Base-by-base conservation (phyloP, 352 stramenopile genomes). In the Globisporangium paroecandrum region DNA sequence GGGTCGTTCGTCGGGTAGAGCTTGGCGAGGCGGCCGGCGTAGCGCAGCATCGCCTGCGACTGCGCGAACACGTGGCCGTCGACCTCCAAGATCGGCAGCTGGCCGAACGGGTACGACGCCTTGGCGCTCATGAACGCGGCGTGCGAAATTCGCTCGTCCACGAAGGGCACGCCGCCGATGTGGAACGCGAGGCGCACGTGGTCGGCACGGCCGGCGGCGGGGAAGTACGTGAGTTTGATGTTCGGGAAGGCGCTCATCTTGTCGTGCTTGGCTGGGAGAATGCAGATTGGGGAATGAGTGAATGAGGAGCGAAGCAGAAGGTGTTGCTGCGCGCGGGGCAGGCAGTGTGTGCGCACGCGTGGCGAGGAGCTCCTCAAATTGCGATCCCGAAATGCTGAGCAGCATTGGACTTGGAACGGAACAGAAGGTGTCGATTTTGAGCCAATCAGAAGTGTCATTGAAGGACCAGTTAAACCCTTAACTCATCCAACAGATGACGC, bases 211-310 rank as follows among this genome's bases (percentile, higher is more conserved):
- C 70, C 78, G 4, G 54, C 43, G 46, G 64, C 36, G 32, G 70
- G 34, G 56, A 91, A 90, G 64, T 93, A 93, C 4, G 69, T 87
- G 15, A 95, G 79, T 58, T 78, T 86, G 62, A 90, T 71, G 10
- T 70, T 62, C 2, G 75, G 75, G 60, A 77, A 80, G 13, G 24
- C 32, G 36, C 38, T 46, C 76, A 83, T 85, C 29, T 32, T 32
- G 29, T 32, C 29, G 29, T 32, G 29, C 20, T 8, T 72, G 25
- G 9, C 9, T 24, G 61, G 25, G 15, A 27, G 18, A 24, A 55
- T n/a, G 47, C 47, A 15, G 6, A 5, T 18, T 55, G 47, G 20
- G n/a, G 29, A 32, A 32, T 32, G 29, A 32, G 4, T 32, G 47
- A 55, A 13, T 55, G 47, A n/a, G 47, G 47, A 55, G 25, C 8